phyloP scores from a whole-genome alignment of 805 yeast species.

The Yamadazyma nakazawae region DNA sequence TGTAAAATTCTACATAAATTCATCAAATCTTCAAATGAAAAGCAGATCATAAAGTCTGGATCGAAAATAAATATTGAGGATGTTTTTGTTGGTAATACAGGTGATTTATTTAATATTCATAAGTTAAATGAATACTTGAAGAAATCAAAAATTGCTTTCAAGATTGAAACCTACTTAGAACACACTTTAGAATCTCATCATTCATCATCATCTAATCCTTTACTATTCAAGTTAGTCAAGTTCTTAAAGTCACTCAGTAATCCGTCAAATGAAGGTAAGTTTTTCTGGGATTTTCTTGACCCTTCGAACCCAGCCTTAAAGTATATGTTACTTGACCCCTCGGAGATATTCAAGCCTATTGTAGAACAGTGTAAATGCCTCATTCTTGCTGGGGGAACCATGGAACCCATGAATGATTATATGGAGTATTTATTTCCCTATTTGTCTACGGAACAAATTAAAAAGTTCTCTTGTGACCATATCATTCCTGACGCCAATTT shows the following conservation, averaged over 20 bases:
- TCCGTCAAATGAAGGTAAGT: conserved; percentile 76
- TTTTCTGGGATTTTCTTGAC: conserved; percentile 54
- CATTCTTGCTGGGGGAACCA: conserved; percentile 89
- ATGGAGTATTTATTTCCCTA: conserved; percentile 63
- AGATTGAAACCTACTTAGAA: conserved; percentile 68
- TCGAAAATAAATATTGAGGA: conserved; percentile 47
- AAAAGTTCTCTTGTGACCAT: conserved; percentile 74
- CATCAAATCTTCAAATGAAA: conserved; percentile 28
- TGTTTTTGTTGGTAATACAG: conserved; percentile 56
- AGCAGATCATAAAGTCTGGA: conserved; percentile 47
- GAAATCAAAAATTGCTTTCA: conserved; percentile 75
- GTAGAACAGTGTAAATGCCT: conserved; percentile 66
- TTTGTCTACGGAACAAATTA: conserved; percentile 33
- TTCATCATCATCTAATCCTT: conserved; percentile 42
- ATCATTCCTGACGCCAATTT: conserved; percentile 72
- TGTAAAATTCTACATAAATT: conserved; percentile 51
- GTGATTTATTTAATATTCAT: conserved; percentile 69
- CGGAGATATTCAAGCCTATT: conserved; percentile 62
- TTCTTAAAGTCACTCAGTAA: conserved; percentile 66
- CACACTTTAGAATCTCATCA: conserved; percentile 10
- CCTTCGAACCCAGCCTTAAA: conserved; percentile 39
- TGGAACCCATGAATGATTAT: conserved; percentile 84
- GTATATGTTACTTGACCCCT: conserved; percentile 79
- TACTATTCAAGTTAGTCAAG: conserved; percentile 60
- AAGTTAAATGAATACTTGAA: conserved; percentile 61